Evolutionary conservation across 2,329 filamentous ascomycete genomes (phyloP), one percentile per base, ranked within the genome.

Genomic region (Aspergillus sojae): DNA sequence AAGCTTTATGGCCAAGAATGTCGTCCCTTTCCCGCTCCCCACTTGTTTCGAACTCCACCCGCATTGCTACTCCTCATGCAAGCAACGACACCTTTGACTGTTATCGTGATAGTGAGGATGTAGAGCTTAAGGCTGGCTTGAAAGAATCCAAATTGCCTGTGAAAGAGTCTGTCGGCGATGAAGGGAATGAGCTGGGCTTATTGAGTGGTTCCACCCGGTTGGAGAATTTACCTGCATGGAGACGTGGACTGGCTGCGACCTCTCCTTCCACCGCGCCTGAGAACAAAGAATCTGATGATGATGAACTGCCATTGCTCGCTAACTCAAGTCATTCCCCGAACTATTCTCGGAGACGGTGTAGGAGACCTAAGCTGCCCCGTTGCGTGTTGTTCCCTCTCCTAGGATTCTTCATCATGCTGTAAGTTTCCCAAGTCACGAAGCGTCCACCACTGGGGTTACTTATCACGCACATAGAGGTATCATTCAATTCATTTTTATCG

Each of bases 401-500:
- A 14, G 62, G 65, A 1, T 66, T 76, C 45, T 72, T 78, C 59
- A 58, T 76, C 59, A 77, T 78, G 75, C 67, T 77, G 75, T 77
- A 63, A 70, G 75, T 70, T 50, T 48, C 45, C 54, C 21, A 10
- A 34, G 11, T 28, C 39, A 3, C 55, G 30, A 52, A 4, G 7
- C 10, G 28, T 21, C 34, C 23, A 32, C 19, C 5, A 41, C 21
- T 23, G 34, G 30, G 28, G 1, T 43, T 50, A 28, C 62, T 69
- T 16, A 67, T 43, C 14, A 50, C 28, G 28, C 6, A 14, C 26
- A 34, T 61, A 81, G 79, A 61, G 80, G 79, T 41, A 60, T 81
- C 48, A 65, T 81, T 34, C 79, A 81, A 60, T 76, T 80, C 46
- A 70, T 81, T 58, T 71, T 73, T 12, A 71, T 82, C 9, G 65